Evolutionary conservation across 805 yeast genomes (phyloP).

Genomic region (Yamadazyma kitorensis): DNA sequence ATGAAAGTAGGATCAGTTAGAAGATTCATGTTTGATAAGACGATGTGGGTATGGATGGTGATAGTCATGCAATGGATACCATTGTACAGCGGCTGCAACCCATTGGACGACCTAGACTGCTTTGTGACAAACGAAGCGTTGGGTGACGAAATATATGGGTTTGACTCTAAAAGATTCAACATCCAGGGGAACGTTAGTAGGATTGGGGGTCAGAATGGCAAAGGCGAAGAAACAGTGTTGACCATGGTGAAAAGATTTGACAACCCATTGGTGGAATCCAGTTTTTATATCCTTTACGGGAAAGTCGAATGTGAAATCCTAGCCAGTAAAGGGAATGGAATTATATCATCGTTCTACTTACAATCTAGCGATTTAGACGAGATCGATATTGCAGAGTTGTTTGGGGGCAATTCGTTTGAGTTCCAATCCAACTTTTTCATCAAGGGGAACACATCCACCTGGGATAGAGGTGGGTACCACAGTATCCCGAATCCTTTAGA

Average conservation of each 20-base stretch:
- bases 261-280: conserved; percentile 30
- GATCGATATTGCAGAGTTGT: conserved; percentile 37
- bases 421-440: conserved; percentile 38
- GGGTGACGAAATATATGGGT: conserved; percentile 8
- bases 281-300: conserved; percentile 33
- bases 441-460: conserved; percentile 35
- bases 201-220: too few species aligned
- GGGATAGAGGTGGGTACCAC: conserved; percentile 36
- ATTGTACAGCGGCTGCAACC: conserved; percentile 23
- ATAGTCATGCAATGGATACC: background rate
- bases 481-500: conserved; percentile 22
- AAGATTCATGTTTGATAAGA: too few species aligned
- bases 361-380: conserved; percentile 44
- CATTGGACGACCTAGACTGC: conserved; percentile 21
- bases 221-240: conserved; percentile 5
- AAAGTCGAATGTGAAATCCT: conserved; percentile 33
- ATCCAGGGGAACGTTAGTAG: conserved; percentile 7
- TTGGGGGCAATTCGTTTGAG: conserved; percentile 32
- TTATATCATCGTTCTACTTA: conserved; percentile 38
- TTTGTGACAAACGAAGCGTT: conserved; percentile 26
- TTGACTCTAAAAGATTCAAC: conserved; percentile 3
- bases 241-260: conserved; percentile 22
- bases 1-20: too few species aligned
- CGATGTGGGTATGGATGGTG: too few species aligned
- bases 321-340: conserved; percentile 33